Conservation (phyloP, 441 rosid species). For the Capsella rubella region DNA sequence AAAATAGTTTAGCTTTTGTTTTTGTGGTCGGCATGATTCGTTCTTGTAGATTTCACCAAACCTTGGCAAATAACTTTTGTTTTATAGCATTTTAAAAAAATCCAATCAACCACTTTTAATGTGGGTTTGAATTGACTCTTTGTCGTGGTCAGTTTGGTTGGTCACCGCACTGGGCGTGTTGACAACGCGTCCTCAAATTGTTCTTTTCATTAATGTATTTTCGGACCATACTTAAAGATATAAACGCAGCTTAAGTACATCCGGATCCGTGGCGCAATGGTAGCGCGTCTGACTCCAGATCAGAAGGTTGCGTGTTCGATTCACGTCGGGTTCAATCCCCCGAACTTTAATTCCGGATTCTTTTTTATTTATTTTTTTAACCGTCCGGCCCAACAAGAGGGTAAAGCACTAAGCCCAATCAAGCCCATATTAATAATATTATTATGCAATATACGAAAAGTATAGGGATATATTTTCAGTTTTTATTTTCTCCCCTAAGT, state of each 20-base stretch:
- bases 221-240: not conserved
- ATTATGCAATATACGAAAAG: not conserved
- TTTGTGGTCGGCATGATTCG: too few relatives aligned
- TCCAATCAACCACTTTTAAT: slow-evolving; percentile 15
- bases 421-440: not conserved
- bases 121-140: slow-evolving; percentile 23
- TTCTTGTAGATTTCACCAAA: too few relatives aligned
- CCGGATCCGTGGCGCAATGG: slow-evolving; percentile 99
- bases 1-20: too few relatives aligned
- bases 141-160: not conserved
- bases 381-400: not conserved
- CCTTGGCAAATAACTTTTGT: too few relatives aligned
- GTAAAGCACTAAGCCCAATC: not conserved
- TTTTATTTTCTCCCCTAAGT: not conserved
- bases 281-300: slow-evolving; percentile 99
- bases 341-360: not conserved
- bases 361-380: not conserved
- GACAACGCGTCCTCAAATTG: not conserved
- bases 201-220: not conserved
- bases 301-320: slow-evolving; percentile 99
- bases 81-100: not conserved
- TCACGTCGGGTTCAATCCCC: slow-evolving; percentile 80
- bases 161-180: not conserved
- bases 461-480: slow-evolving; percentile 12
- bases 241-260: accelerated